Evolutionary conservation across 768 basidiomycete species (phyloP).

Genomic region (Phylloporus arenicola): DNA sequence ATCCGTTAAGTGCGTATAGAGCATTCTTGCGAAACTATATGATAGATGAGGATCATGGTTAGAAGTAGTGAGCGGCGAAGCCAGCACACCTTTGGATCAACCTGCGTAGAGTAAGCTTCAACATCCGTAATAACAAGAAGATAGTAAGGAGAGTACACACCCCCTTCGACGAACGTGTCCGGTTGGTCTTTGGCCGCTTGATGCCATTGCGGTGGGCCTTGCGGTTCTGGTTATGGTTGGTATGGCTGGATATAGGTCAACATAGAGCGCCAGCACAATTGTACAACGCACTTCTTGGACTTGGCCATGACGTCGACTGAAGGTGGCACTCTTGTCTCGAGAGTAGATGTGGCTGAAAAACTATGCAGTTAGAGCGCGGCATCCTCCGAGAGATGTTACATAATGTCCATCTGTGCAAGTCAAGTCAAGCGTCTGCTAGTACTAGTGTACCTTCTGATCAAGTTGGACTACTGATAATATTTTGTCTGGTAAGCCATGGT

Average conservation of each 20-base stretch:
- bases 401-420: too few relatives aligned
- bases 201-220: constrained; percentile 99
- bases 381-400: constrained; percentile 11
- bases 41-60: constrained; percentile 1
- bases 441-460: too few relatives aligned
- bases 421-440: too few relatives aligned
- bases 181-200: constrained; percentile 69
- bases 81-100: constrained; percentile 68
- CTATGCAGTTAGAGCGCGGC: constrained; percentile 26
- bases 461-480: neutral
- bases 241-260: constrained; percentile 50
- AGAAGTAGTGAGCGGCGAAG: neutral
- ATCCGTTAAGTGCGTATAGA: constrained; percentile 64
- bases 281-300: constrained; percentile 81
- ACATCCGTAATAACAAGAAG: neutral
- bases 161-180: constrained; percentile 82
- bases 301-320: constrained; percentile 70
- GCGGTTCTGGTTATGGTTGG: constrained; percentile 93
- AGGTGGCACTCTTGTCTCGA: neutral
- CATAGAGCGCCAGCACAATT: constrained; percentile 1
- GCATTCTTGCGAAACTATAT: constrained; percentile 81
- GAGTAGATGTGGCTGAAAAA: constrained; percentile 31
- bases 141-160: constrained; percentile 47
- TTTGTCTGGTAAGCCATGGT: neutral
- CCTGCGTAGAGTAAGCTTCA: constrained; percentile 36